Evolutionary conservation across 2,329 filamentous ascomycete species (phyloP).

Genomic region (Colletotrichum echinochloae): DNA sequence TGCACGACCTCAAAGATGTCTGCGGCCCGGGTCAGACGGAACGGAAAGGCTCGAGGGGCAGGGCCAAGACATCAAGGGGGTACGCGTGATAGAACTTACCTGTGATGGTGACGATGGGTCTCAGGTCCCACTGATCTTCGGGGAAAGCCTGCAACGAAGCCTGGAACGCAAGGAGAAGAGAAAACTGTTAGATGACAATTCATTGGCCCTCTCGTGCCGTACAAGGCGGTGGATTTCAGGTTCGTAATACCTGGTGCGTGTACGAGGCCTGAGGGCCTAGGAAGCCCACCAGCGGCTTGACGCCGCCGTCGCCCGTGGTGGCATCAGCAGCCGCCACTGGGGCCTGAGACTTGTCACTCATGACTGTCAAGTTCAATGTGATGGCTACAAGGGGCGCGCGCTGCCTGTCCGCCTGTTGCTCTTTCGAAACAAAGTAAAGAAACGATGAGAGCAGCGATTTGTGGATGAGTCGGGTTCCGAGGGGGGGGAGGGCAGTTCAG

Average conservation of each 20-base stretch:
- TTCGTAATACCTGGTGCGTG: constrained; percentile 60
- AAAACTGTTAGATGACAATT: constrained; percentile 42
- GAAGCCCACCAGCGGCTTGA: constrained; percentile 58
- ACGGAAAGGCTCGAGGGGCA: not conserved
- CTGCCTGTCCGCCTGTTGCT: not conserved
- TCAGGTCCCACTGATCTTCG: constrained; percentile 59
- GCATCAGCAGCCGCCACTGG: constrained; percentile 18
- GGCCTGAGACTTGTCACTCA: constrained; percentile 33
- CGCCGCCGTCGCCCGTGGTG: constrained; percentile 15
- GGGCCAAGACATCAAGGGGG: not conserved
- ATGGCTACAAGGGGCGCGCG: not conserved
- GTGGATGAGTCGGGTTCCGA: constrained; percentile 4
- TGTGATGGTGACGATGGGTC: constrained; percentile 65
- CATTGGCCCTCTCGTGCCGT: constrained; percentile 11
- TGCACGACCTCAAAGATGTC: constrained; percentile 88
- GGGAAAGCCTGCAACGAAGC: constrained; percentile 62
- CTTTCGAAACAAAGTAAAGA: not conserved
- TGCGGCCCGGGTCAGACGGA: constrained; percentile 47
- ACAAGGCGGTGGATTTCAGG: constrained; percentile 8
- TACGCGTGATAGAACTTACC: constrained; percentile 47
- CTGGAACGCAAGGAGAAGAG: constrained; percentile 47
- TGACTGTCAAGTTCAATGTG: constrained; percentile 10
- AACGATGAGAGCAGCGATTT: not conserved
- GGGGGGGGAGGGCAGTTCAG: not conserved
- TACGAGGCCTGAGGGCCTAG: constrained; percentile 63